Base-by-base conservation (phyloP, 768 basidiomycete genomes). In the Suillus weaverae region DNA sequence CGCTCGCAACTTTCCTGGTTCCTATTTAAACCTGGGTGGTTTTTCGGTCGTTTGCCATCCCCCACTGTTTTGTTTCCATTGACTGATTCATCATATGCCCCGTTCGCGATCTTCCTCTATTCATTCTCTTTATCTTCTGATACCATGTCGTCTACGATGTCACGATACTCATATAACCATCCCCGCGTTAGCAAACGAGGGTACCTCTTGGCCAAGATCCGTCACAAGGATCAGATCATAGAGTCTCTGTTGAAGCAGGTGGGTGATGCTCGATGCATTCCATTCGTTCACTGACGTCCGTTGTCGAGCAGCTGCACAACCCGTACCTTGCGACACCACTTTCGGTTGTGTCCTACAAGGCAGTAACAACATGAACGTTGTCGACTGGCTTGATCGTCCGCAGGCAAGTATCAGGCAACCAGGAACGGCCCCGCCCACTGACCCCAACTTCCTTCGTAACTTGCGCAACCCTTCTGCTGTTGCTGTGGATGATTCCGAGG, bases 161-260 rank as follows among this genome's bases (percentile, higher is more conserved):
- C 66, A 7, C 43, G 51, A 50, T 65, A 67, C 74, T 69, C 75
- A 73, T 67, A 73, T 26, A 68, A 72, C 9, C 57, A 71, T 51
- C 71, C 76, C 46, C 66, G 68, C 62, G 54, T 78, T 70, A 95
- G 92, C 72, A 94, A 94, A 80, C 86, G 92, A 64, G 93, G 94
- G 71, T 93, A 93, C 72, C 81, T 95, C 20, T 84, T 94, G 32
- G 90, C 91, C 5, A 90, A 94, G 73, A 89, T 95, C 67, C 85
- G 89, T 62, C 92, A 95, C 78, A 95, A 95, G 79, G 92, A 95
- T 78, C 81, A 86, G 22, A 89, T 94, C 69, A 94, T 95, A 69
- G 90, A 93, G 67, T 90, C 88, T 16, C 85, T 94, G 16, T 83
- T 95, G 68, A 93, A 93, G 73, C 91, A 94, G 81, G 91, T 88